A percentile compares a stretch with the other conserved stretches of the same genome.
Evolutionary conservation across 768 basidiomycete genomes (phyloP).

Genomic region (Leccinellum rugosiceps): DNA sequence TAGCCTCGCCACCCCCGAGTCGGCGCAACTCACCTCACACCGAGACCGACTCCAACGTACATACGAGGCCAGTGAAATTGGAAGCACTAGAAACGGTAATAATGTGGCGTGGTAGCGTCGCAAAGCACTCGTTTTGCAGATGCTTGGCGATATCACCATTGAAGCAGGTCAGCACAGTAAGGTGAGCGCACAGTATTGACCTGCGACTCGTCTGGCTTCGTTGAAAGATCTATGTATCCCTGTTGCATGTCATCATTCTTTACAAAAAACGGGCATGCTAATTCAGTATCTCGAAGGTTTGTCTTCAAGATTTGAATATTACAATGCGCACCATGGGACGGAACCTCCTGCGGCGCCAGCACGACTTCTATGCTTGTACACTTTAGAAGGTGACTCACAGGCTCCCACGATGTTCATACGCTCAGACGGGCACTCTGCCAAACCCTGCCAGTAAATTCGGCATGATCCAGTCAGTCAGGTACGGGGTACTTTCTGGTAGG

Average conservation of each 20-base stretch:
- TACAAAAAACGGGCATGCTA: conserved; percentile 56
- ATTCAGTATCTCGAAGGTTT: conserved; percentile 72
- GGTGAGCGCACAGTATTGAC: conserved; percentile 35
- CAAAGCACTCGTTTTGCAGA: conserved; percentile 64
- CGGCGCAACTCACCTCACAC: neutral
- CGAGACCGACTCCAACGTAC: neutral
- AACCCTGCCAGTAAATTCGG: neutral
- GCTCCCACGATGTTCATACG: neutral
- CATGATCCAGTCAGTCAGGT: neutral
- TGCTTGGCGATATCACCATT: conserved; percentile 72
- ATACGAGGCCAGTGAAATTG: conserved; percentile 36
- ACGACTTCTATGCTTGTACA: neutral
- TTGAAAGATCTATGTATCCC: neutral
- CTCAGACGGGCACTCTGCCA: neutral
- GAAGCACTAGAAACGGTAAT: conserved; percentile 91
- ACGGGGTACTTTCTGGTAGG: too few species aligned
- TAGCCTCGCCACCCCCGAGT: neutral
- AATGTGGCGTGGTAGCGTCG: conserved; percentile 87
- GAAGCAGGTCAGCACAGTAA: conserved; percentile 76
- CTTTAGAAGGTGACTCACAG: neutral
- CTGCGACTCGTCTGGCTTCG: neutral
- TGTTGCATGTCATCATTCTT: conserved; percentile 72
- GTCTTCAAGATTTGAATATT: conserved; percentile 65
- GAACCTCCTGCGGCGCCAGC: neutral
- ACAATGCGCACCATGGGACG: neutral